Evolutionary conservation across 2,329 filamentous ascomycete genomes (phyloP), one percentile per base, ranked within the genome.

Genomic region (Geoglossum cookeanum): DNA sequence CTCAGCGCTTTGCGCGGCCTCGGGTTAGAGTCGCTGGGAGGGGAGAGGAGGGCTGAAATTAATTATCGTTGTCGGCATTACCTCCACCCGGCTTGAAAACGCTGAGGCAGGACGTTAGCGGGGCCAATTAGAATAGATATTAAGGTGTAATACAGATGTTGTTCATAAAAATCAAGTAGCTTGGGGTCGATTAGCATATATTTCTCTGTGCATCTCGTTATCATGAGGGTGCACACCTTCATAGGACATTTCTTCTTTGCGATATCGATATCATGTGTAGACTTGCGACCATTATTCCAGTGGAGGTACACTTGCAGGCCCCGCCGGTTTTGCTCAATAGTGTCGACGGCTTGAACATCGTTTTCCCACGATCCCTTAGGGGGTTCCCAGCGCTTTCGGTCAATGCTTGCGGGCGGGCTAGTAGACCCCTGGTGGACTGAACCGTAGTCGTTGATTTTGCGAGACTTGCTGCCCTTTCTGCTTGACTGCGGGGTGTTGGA

Each of bases 201-300:
- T 11, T 32, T 35, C 29, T 30, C 22, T 4, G n/a, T 17, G n/a
- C 42, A 33, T 17, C 22, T 42, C 17, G 13, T 17, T 3, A 52
- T 45, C 32, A 3, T 11, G 32, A 39, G 17, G 42, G 11, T 53
- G 57, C 71, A 58, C 67, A 84, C 84, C 76, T 83, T 86, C 65
- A 91, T 86, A 0, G 87, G 87, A 62, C 85, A 89, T 63, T 87
- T 83, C 64, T 81, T 77, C 64, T 90, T 86, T 6, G 89, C 76
- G 13, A 82, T 75, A 22, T 74, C 68, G 15, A 86, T 80, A 8
- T 79, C 75, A 64, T 91, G 86, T 65, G 85, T 81, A 0, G 84
- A 86, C 72, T 87, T 89, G 53, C 79, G 74, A 7, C 80, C 81
- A 59, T 84, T 81, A 63, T 81, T 83, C 86, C 87, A 91, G 11